phyloP scores from a whole-genome alignment of 805 yeast species.

The Ogataea philodendri region DNA sequence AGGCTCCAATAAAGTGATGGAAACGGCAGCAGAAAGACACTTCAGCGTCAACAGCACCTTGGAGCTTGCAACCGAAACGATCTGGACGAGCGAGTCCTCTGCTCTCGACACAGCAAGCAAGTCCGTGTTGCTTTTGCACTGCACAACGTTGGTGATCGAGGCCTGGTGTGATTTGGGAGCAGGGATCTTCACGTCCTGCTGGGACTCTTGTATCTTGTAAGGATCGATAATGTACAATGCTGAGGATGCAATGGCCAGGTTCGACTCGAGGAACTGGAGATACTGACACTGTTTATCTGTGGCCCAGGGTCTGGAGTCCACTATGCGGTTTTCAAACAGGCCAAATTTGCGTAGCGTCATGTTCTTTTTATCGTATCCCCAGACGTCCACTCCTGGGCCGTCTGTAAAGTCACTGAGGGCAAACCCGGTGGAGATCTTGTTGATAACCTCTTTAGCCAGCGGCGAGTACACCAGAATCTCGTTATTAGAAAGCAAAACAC shows the following conservation, averaged over 20 bases:
- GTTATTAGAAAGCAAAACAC: conserved; percentile 32
- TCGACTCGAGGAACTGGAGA: conserved; percentile 11
- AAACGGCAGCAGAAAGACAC: conserved; percentile 34
- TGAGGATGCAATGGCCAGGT: conserved; percentile 30
- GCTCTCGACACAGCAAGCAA: conserved; percentile 36
- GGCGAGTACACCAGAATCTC: conserved; percentile 47
- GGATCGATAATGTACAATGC: conserved; percentile 33
- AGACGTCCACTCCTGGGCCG: conserved; percentile 25
- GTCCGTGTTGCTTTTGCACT: conserved; percentile 33
- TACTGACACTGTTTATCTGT: conserved; percentile 20
- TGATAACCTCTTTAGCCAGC: conserved; percentile 36
- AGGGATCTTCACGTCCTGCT: conserved; percentile 31
- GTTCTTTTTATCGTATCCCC: conserved; percentile 31
- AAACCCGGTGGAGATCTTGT: conserved; percentile 36
- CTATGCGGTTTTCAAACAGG: conserved; percentile 24
- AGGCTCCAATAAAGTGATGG: conserved; percentile 32
- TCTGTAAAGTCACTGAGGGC: conserved; percentile 30
- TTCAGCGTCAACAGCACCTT: conserved; percentile 34
- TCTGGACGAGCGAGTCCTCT: conserved; percentile 33
- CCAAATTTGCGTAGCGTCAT: conserved; percentile 27
- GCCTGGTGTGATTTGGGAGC: conserved; percentile 34
- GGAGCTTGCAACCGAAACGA: conserved; percentile 33
- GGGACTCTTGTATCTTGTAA: conserved; percentile 27
- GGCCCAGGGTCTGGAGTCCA: conserved; percentile 22
- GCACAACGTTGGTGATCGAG: conserved; percentile 36